Percentiles rank a stretch among this genome's conserved stretches.
Evolutionary conservation across 106 monocot genomes (phyloP).

Genomic region (Dioscorea zingiberensis): DNA sequence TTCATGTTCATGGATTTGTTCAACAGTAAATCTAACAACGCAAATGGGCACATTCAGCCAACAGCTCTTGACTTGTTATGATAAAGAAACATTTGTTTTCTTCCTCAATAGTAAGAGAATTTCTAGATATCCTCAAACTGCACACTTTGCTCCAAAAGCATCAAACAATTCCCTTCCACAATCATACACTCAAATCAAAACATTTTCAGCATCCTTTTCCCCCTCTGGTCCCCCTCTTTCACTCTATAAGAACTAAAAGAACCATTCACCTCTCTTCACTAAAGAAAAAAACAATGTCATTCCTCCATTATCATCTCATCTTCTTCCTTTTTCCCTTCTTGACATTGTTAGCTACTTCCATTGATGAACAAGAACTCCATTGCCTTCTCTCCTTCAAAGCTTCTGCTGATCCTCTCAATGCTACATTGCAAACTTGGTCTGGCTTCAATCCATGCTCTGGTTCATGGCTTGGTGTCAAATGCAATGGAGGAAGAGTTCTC

Average conservation of each 20-base stretch:
- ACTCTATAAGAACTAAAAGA: no score
- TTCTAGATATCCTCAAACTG: neutral
- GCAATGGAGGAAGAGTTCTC: constrained; percentile 16
- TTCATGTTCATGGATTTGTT: no score
- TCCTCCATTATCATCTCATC: neutral
- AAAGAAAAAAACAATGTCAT: no score
- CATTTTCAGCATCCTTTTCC: neutral
- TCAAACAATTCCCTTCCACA: neutral
- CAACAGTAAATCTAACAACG: no score
- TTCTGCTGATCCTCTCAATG: constrained; percentile 10
- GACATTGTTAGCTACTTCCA: neutral
- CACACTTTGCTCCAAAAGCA: neutral
- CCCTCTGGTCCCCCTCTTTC: neutral
- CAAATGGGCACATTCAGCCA: no score
- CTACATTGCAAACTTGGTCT: constrained; percentile 16
- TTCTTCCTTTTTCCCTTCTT: neutral
- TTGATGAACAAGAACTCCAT: constrained; percentile 8
- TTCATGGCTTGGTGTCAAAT: constrained; percentile 28
- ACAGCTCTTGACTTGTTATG: no score
- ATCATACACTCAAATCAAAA: neutral
- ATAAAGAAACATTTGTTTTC: neutral
- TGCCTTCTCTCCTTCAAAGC: constrained; percentile 37
- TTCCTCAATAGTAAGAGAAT: neutral
- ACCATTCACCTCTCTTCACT: no score
- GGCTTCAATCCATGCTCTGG: constrained; percentile 43